Conservation (phyloP, 208 protist species). For the Vickermania ingenoplastis region DNA sequence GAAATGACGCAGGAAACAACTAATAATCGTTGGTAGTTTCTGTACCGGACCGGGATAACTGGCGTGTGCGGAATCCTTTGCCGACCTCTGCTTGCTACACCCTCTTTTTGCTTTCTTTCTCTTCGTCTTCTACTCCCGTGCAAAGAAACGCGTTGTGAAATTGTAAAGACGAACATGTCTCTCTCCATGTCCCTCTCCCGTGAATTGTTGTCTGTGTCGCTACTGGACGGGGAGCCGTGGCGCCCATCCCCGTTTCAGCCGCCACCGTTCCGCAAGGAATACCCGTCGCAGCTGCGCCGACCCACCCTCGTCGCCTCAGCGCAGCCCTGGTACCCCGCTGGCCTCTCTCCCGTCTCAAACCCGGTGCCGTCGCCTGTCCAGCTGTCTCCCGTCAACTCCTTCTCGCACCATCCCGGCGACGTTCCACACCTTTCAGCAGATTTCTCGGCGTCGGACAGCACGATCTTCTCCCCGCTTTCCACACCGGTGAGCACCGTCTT, state of each 20-base stretch:
- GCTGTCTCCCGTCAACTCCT: background rate
- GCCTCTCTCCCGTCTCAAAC: background rate
- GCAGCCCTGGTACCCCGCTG: conserved; percentile 39
- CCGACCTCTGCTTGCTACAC: too few species aligned
- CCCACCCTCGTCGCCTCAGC: conserved; percentile 29
- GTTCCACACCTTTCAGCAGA: background rate
- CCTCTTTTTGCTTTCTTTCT: conserved; percentile 9
- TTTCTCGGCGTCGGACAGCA: conserved; percentile 12
- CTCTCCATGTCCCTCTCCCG: conserved; percentile 2
- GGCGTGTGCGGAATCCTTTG: too few species aligned
- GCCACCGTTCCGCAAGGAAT: conserved; percentile 28
- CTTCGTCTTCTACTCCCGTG: conserved; percentile 1
- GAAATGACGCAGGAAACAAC: too few species aligned
- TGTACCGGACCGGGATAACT: too few species aligned
- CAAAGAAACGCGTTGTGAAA: background rate
- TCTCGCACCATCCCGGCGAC: background rate
- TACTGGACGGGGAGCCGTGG: conserved; percentile 49
- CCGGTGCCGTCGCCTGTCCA: background rate
- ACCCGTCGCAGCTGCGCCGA: conserved; percentile 27
- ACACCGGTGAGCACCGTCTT: conserved; percentile 39
- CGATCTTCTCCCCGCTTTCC: conserved; percentile 43
- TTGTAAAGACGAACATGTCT: too few species aligned
- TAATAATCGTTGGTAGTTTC: too few species aligned
- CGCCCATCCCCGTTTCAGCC: conserved; percentile 59
- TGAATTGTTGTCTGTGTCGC: conserved; percentile 9